A percentile compares a stretch with the other conserved stretches of the same genome.
phyloP scores from a whole-genome alignment of 768 basidiomycete genomes.

The Leucocoprinus birnbaumii region DNA sequence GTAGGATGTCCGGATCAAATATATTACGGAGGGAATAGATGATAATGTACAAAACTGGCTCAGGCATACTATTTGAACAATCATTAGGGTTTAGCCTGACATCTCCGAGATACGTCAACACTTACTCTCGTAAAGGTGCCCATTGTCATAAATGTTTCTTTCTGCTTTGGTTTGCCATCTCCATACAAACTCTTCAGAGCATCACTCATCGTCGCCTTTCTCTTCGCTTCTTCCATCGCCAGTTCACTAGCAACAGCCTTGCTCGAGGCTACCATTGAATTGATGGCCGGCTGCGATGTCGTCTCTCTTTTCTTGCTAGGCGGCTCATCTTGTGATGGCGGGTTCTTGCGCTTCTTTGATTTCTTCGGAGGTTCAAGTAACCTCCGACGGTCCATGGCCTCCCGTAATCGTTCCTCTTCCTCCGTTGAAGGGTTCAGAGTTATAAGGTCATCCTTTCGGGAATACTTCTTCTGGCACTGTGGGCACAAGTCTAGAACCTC shows the following conservation, averaged over 20 bases:
- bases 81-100: not conserved
- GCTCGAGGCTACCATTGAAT: constrained; percentile 55
- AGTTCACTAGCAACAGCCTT: constrained; percentile 70
- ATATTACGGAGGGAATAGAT: not conserved
- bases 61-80: constrained; percentile 18
- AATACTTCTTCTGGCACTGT: constrained; percentile 73
- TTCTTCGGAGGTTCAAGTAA: constrained; percentile 56
- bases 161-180: constrained; percentile 50
- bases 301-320: constrained; percentile 46
- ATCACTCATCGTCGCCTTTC: constrained; percentile 81
- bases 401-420: constrained; percentile 59
- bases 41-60: not conserved
- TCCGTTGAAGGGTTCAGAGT: constrained; percentile 67
- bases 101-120: constrained; percentile 5
- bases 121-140: constrained; percentile 89
- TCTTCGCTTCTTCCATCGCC: constrained; percentile 78
- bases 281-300: constrained; percentile 35
- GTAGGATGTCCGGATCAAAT: not conserved
- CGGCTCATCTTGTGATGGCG: constrained; percentile 28
- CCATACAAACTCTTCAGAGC: constrained; percentile 83
- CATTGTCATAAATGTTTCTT: constrained; percentile 91
- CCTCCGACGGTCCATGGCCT: constrained; percentile 54
- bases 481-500: constrained; percentile 63
- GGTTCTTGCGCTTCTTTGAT: constrained; percentile 59
- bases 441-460: constrained; percentile 50